Conservation (phyloP, 768 basidiomycete species). For the Russula sp. region DNA sequence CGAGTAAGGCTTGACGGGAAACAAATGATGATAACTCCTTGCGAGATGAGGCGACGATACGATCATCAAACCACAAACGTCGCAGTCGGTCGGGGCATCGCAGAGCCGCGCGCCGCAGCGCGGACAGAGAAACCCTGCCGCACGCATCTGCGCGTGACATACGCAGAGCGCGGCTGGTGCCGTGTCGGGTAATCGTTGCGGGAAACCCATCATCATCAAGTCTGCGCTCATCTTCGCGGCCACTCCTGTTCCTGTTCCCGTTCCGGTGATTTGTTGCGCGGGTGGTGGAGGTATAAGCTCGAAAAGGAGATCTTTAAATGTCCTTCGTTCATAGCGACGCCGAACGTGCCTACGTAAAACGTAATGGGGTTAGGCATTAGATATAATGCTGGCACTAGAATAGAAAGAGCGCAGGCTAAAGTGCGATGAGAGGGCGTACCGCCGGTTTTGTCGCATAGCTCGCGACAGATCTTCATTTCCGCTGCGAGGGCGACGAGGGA, state of each 20-base stretch:
- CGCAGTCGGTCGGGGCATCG: conserved; percentile 97
- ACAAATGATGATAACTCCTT: conserved; percentile 91
- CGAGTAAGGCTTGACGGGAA: conserved; percentile 85
- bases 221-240: conserved; percentile 62
- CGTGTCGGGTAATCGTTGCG: conserved; percentile 81
- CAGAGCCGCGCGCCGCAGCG: conserved; percentile 91
- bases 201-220: conserved; percentile 99
- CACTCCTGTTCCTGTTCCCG: conserved; percentile 35
- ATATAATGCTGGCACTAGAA: no score
- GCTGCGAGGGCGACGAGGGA: conserved; percentile 93
- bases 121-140: conserved; percentile 93
- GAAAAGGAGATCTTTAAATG: conserved; percentile 96
- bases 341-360: conserved; percentile 64
- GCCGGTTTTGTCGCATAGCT: conserved; percentile 87
- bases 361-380: no score
- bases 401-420: conserved; percentile 12
- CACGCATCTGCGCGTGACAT: conserved; percentile 90
- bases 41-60: conserved; percentile 97
- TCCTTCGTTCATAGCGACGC: conserved; percentile 97
- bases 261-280: conserved; percentile 51
- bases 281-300: conserved; percentile 95
- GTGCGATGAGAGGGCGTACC: conserved; percentile 49
- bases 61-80: conserved; percentile 96
- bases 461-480: conserved; percentile 97
- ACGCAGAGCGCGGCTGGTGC: conserved; percentile 84